Evolutionary conservation across 768 basidiomycete genomes (phyloP).

Genomic region (Russula sp.): DNA sequence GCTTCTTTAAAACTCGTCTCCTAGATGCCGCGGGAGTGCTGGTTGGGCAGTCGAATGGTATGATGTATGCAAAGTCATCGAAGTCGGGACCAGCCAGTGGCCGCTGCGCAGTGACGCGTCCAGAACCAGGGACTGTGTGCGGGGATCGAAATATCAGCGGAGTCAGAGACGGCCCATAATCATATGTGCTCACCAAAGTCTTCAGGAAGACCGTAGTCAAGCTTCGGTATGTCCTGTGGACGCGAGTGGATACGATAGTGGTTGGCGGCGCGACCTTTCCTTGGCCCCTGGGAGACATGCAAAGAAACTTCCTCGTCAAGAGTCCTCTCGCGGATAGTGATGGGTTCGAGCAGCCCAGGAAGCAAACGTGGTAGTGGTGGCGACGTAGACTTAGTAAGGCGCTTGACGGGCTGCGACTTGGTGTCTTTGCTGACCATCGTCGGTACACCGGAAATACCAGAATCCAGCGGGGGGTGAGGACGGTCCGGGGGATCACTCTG

Average conservation of each 20-base stretch:
- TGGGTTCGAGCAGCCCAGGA: too few relatives aligned
- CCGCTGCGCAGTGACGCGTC: background rate
- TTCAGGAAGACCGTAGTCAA: constrained; percentile 1
- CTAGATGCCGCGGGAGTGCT: constrained; percentile 1
- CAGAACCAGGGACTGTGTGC: constrained; percentile 22
- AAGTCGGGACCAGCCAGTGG: background rate
- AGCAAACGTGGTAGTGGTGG: background rate
- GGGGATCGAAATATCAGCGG: constrained; percentile 22
- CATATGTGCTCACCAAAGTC: background rate
- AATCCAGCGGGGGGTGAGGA: too few relatives aligned
- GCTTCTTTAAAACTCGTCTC: background rate
- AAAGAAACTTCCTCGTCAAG: background rate
- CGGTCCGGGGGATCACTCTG: background rate
- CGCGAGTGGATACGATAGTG: background rate
- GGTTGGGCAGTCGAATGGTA: background rate
- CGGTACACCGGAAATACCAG: background rate
- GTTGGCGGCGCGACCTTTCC: background rate
- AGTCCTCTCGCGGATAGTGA: background rate
- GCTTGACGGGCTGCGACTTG: background rate
- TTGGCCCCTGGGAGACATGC: background rate
- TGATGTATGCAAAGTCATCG: background rate
- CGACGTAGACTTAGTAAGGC: background rate
- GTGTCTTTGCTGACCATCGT: background rate
- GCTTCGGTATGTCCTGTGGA: background rate
- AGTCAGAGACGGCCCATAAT: background rate